Conservation (phyloP, 805 yeast genomes). For the Kazachstania bromeliacearum region DNA sequence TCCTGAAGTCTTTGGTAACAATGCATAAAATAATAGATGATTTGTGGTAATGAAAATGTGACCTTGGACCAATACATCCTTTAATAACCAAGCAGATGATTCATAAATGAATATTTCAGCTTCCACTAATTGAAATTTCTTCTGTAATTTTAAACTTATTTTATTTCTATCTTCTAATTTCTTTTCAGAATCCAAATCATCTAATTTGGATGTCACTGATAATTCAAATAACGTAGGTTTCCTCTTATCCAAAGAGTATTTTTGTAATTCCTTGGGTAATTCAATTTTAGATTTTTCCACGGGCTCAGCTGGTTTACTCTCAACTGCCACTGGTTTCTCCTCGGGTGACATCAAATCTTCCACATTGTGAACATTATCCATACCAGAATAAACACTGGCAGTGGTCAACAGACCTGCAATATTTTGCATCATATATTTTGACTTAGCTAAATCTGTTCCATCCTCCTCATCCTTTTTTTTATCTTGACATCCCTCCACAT, state of each 20-base stretch:
- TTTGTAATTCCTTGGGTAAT: neutral
- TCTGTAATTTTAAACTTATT: slow-evolving; percentile 1
- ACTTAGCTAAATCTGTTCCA: slow-evolving; percentile 28
- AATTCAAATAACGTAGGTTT: slow-evolving; percentile 17
- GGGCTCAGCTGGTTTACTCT: slow-evolving; percentile 1
- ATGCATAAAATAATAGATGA: slow-evolving; percentile 66
- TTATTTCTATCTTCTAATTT: no score
- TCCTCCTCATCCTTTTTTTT: slow-evolving; percentile 8
- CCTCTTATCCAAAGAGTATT: slow-evolving; percentile 3
- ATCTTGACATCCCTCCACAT: neutral
- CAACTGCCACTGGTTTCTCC: slow-evolving; percentile 7
- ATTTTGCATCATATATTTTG: slow-evolving; percentile 40
- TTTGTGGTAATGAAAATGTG: slow-evolving; percentile 62
- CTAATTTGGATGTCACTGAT: slow-evolving; percentile 10
- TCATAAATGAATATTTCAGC: slow-evolving; percentile 51
- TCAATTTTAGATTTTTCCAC: neutral
- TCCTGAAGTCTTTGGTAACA: slow-evolving; percentile 47
- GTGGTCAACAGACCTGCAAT: slow-evolving; percentile 48
- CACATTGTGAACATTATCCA: slow-evolving; percentile 21
- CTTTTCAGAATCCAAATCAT: no score
- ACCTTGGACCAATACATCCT: slow-evolving; percentile 80
- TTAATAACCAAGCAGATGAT: slow-evolving; percentile 68
- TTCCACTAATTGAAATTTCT: slow-evolving; percentile 37
- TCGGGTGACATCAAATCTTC: slow-evolving; percentile 14
- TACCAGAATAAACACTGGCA: slow-evolving; percentile 42